Conservation (phyloP, 345 rosid genomes). For the Syzygium aqueum region DNA sequence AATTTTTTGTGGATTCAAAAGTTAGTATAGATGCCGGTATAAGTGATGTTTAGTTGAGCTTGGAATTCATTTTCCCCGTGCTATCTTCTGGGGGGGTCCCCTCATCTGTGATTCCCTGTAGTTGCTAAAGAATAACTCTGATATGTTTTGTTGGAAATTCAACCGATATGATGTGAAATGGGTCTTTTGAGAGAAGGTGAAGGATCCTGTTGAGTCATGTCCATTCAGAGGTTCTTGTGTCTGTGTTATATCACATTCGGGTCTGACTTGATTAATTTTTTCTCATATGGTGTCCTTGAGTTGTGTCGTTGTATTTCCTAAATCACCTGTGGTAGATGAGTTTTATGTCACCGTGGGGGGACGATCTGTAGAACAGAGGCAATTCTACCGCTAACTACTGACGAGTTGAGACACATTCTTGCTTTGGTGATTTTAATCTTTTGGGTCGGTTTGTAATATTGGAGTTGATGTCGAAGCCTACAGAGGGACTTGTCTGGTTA, state of each 20-base stretch:
- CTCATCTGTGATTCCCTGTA: not conserved
- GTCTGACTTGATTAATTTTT: not conserved
- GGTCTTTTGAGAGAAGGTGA: not conserved
- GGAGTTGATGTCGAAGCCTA: too few relatives aligned
- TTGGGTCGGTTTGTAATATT: too few relatives aligned
- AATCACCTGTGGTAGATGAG: not conserved
- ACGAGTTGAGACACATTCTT: too few relatives aligned
- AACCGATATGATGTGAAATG: not conserved
- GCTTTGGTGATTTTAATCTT: too few relatives aligned
- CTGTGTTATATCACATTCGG: not conserved
- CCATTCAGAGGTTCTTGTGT: not conserved
- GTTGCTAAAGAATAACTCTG: not conserved
- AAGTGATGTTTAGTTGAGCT: not conserved
- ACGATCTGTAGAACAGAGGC: too few relatives aligned
- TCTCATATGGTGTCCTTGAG: not conserved
- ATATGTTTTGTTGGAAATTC: not conserved
- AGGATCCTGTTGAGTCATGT: not conserved
- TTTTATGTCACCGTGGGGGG: too few relatives aligned
- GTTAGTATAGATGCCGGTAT: not conserved
- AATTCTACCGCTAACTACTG: too few relatives aligned
- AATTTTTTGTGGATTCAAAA: not conserved
- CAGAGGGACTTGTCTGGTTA: too few relatives aligned
- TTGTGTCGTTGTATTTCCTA: not conserved
- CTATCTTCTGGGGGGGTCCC: not conserved
- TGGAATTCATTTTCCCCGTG: not conserved